A percentile compares a stretch with the other conserved stretches of the same genome.
These are phyloP conservation scores for Huntiella moniliformis DNA, from an alignment of 2,329 filamentous ascomycete species.

Conservation along the genomic window DNA sequence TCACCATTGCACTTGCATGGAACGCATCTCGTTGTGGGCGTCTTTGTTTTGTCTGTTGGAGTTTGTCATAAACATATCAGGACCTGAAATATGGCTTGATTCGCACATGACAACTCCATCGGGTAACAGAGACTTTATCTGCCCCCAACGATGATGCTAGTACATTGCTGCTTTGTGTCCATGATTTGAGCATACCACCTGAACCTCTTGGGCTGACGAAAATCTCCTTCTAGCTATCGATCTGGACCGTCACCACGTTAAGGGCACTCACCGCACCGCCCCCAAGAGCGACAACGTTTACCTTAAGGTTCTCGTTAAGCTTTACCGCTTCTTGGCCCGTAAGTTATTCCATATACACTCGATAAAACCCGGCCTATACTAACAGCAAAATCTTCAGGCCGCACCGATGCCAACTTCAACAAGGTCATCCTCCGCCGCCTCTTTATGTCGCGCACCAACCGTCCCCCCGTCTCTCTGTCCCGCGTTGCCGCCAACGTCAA, in stretches of 20 bases:
- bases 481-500: slow-evolving; percentile 62
- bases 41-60: not conserved
- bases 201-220: slow-evolving; percentile 13
- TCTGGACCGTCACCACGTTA: slow-evolving; percentile 51
- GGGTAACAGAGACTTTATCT: not conserved
- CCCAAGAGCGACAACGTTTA: slow-evolving; percentile 98
- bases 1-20: slow-evolving; percentile 7
- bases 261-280: slow-evolving; percentile 67
- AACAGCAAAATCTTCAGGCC: slow-evolving; percentile 37
- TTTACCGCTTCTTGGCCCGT: slow-evolving; percentile 93
- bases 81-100: slow-evolving; percentile 9
- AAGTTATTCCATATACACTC: slow-evolving; percentile 27
- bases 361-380: not conserved
- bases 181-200: slow-evolving; percentile 38
- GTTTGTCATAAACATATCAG: not conserved
- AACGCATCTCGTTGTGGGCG: not conserved
- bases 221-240: slow-evolving; percentile 43
- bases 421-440: slow-evolving; percentile 94
- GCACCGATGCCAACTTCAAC: slow-evolving; percentile 96
- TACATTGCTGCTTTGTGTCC: slow-evolving; percentile 15
- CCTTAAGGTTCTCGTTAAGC: slow-evolving; percentile 92
- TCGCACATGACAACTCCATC: not conserved
- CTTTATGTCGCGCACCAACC: slow-evolving; percentile 98
- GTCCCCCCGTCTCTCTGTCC: slow-evolving; percentile 83
- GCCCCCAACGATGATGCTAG: not conserved